A percentile compares a stretch with the other conserved stretches of the same genome.
phyloP scores from a whole-genome alignment of 768 basidiomycete species.

The Leccinum broughii region DNA sequence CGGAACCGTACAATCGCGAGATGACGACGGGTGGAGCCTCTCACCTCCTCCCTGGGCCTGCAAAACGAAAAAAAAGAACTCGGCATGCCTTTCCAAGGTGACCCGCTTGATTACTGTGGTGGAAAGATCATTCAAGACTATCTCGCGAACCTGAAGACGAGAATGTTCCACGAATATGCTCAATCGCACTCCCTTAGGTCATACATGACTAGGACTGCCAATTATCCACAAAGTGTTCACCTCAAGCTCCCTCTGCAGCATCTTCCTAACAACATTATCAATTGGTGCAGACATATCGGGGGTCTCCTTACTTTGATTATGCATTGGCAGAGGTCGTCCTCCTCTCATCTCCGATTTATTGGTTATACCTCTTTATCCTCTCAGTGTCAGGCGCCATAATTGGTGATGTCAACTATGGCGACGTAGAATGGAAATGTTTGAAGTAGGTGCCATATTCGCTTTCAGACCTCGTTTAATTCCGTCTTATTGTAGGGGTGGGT shows the following conservation, averaged over 20 bases:
- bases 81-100: slow-evolving; percentile 6
- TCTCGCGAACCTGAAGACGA: slow-evolving; percentile 3
- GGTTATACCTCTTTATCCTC: too few relatives aligned
- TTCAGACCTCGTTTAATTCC: neutral
- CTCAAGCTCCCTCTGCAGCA: slow-evolving; percentile 17
- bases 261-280: slow-evolving; percentile 25
- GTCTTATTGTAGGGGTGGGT: neutral
- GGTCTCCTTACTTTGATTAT: neutral
- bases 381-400: too few relatives aligned
- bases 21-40: too few relatives aligned
- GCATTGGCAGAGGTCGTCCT: too few relatives aligned
- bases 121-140: slow-evolving; percentile 14
- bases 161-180: neutral
- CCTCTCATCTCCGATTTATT: too few relatives aligned
- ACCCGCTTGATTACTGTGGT: slow-evolving; percentile 12
- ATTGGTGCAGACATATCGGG: slow-evolving; percentile 21
- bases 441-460: neutral
- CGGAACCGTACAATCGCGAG: too few relatives aligned
- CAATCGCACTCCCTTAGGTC: slow-evolving; percentile 28
- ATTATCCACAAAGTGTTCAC: slow-evolving; percentile 21
- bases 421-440: neutral
- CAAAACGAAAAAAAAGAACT: neutral
- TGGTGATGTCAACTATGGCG: too few relatives aligned
- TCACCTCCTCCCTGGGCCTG: too few relatives aligned
- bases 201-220: slow-evolving; percentile 14